These are phyloP conservation scores for Sporothrix euskadiensis DNA, from an alignment of 2,329 filamentous ascomycete genomes.

Conservation along the genomic window DNA sequence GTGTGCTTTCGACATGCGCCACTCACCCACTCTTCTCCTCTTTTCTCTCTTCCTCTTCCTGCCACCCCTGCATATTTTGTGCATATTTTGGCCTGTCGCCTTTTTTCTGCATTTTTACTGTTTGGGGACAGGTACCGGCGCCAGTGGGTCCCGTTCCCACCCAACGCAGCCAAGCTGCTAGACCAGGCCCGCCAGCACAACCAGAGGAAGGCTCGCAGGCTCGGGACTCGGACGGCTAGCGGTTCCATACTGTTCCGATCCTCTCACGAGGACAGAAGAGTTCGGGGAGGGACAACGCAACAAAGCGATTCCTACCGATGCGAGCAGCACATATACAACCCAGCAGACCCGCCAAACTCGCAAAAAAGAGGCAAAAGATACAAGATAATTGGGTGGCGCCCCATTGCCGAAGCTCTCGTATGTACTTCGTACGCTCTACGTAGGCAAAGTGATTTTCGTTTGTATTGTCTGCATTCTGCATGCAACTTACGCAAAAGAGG, in stretches of 20 bases:
- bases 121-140: background rate
- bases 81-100: constrained; percentile 3
- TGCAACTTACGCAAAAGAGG: background rate
- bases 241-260: background rate
- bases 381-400: background rate
- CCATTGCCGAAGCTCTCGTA: background rate
- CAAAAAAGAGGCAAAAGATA: background rate
- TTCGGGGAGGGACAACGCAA: background rate
- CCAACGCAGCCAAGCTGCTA: background rate
- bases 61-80: background rate
- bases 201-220: background rate
- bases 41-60: background rate
- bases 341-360: background rate
- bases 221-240: constrained; percentile 11
- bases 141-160: background rate
- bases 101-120: background rate
- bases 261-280: constrained; percentile 5
- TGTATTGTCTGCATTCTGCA: background rate
- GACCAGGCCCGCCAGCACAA: background rate
- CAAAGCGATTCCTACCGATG: background rate
- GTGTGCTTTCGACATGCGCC: background rate
- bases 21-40: background rate
- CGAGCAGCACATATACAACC: background rate
- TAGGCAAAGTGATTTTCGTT: background rate
- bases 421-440: background rate